Conservation (phyloP, 1,284 basidiomycete genomes). For the Fomitopsis betulina region DNA sequence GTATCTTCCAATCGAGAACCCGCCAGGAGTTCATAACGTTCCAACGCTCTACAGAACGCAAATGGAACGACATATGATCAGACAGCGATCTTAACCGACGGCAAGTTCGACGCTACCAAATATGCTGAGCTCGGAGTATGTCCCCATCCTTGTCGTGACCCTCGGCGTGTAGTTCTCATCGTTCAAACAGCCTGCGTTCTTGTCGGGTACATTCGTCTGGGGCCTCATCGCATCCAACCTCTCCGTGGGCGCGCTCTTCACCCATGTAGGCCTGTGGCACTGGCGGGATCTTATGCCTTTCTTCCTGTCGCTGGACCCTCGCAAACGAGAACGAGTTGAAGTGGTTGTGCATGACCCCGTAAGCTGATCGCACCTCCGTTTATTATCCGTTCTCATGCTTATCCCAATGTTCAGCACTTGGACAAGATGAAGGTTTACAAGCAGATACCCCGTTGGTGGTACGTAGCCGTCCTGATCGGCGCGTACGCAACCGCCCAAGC, state of each 20-base stretch:
- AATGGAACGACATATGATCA: constrained; percentile 38
- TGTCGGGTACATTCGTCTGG: constrained; percentile 27
- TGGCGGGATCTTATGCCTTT: constrained; percentile 33
- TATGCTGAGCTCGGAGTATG: constrained; percentile 21
- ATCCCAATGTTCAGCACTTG: constrained; percentile 27
- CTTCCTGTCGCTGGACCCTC: constrained; percentile 26
- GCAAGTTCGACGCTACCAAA: constrained; percentile 24
- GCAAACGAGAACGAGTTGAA: constrained; percentile 23
- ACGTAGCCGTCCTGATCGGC: constrained; percentile 36
- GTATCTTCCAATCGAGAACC: neutral
- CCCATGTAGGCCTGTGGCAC: constrained; percentile 27
- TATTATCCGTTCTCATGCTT: neutral
- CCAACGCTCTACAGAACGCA: constrained; percentile 10
- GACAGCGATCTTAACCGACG: constrained; percentile 32
- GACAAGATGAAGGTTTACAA: constrained; percentile 56
- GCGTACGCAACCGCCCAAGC: constrained; percentile 41
- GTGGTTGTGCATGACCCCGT: constrained; percentile 24
- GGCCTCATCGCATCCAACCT: constrained; percentile 27
- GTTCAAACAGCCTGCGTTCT: constrained; percentile 23
- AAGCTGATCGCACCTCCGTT: neutral
- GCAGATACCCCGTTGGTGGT: constrained; percentile 33
- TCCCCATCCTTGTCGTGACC: neutral
- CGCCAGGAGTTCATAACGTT: neutral
- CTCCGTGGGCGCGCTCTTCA: constrained; percentile 22
- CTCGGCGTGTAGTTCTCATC: neutral